phyloP scores from a whole-genome alignment of 2,329 filamentous ascomycete species.

The Emergomyces orientalis region DNA sequence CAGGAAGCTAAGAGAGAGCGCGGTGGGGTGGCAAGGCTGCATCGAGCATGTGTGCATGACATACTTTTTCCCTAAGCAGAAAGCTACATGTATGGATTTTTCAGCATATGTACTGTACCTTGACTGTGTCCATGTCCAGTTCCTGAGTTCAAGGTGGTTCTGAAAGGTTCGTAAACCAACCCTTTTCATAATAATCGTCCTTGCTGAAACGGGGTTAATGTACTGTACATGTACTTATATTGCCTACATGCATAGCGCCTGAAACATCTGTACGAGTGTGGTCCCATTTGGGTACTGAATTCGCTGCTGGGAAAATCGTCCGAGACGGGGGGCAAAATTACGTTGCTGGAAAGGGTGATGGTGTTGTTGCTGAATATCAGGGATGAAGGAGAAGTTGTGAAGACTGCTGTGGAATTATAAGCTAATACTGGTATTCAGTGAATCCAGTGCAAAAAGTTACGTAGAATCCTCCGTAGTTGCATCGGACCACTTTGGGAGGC shows the following conservation, averaged over 20 bases:
- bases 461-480: too few relatives aligned
- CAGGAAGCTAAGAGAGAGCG: too few relatives aligned
- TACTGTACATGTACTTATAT: not conserved
- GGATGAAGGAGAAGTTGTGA: not conserved
- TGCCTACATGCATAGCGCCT: not conserved
- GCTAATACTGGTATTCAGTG: too few relatives aligned
- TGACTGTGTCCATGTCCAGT: not conserved
- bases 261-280: conserved; percentile 1
- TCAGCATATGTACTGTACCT: too few relatives aligned
- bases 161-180: not conserved
- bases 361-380: not conserved
- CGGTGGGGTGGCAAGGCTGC: too few relatives aligned
- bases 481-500: not conserved
- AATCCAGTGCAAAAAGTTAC: too few relatives aligned
- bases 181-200: not conserved
- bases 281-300: not conserved
- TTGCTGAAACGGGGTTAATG: not conserved
- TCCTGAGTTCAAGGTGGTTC: not conserved
- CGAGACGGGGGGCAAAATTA: not conserved
- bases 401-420: not conserved
- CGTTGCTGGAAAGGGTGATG: not conserved
- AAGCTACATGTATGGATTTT: not conserved
- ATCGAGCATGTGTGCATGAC: not conserved
- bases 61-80: not conserved
- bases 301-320: not conserved